Conservation (phyloP, 1,284 basidiomycete genomes). For the Agroathelia rolfsii region DNA sequence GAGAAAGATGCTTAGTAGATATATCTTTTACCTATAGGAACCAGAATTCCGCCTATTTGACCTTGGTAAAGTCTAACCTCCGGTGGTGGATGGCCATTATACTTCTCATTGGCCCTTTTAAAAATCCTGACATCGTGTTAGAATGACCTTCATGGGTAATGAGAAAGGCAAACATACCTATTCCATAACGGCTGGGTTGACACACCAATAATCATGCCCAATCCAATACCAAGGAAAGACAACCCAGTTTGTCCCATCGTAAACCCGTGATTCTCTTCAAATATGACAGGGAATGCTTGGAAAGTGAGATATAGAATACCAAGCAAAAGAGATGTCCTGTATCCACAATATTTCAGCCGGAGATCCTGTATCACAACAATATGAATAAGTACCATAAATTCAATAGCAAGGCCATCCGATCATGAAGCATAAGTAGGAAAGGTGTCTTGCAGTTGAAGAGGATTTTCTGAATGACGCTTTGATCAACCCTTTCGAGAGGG, state of each 20-base stretch:
- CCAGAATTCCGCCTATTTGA: conserved; percentile 30
- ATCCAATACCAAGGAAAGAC: conserved; percentile 62
- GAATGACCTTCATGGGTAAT: too few species aligned
- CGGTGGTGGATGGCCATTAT: conserved; percentile 29
- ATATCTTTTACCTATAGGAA: conserved; percentile 24
- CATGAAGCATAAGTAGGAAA: conserved; percentile 42
- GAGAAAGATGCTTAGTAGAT: too few species aligned
- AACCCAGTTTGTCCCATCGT: conserved; percentile 51
- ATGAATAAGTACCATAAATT: conserved; percentile 43
- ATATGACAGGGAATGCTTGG: conserved; percentile 64
- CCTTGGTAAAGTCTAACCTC: conserved; percentile 33
- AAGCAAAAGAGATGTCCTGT: conserved; percentile 48
- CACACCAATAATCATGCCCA: conserved; percentile 53
- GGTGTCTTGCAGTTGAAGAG: conserved; percentile 34
- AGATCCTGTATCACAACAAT: neutral
- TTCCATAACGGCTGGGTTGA: conserved; percentile 59
- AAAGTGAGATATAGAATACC: conserved; percentile 74
- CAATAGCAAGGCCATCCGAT: conserved; percentile 47
- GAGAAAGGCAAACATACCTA: too few species aligned
- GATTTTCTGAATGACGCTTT: conserved; percentile 29
- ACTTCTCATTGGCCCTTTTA: too few species aligned
- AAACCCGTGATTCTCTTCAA: conserved; percentile 52
- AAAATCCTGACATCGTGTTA: too few species aligned
- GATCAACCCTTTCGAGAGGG: conserved; percentile 39
- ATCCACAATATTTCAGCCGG: conserved; percentile 12